phyloP scores from a whole-genome alignment of 805 yeast species.

The Candida multigemmis region DNA sequence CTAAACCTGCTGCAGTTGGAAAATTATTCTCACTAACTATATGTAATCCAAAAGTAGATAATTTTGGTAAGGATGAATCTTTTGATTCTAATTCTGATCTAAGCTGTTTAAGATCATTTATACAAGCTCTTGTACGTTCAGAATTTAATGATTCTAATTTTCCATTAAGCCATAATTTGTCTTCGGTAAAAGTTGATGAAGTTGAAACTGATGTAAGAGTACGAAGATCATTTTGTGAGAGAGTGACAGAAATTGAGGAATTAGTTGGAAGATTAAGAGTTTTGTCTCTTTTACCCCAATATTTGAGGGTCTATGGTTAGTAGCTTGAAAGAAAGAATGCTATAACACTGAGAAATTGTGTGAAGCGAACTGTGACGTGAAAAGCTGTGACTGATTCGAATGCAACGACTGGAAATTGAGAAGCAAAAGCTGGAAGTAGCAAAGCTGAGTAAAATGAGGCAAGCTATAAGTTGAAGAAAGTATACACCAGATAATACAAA shows the following conservation, averaged over 20 bases:
- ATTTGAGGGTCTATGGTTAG: constrained; percentile 64
- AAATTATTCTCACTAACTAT: constrained; percentile 92
- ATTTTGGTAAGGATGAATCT: constrained; percentile 48
- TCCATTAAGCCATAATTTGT: constrained; percentile 84
- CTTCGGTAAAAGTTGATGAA: constrained; percentile 44
- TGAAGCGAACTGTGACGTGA: too few relatives aligned
- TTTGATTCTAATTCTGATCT: constrained; percentile 52
- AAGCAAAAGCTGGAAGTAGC: too few relatives aligned
- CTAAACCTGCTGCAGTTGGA: constrained; percentile 99
- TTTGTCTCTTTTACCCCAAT: constrained; percentile 97
- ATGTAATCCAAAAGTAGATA: constrained; percentile 59
- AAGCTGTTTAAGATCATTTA: constrained; percentile 61
- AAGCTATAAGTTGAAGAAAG: too few relatives aligned
- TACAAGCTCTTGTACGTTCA: constrained; percentile 61
- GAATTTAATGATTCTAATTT: constrained; percentile 60
- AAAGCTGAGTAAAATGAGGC: too few relatives aligned
- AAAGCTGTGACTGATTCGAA: too few relatives aligned
- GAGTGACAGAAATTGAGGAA: constrained; percentile 90
- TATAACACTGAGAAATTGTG: too few relatives aligned
- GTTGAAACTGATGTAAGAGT: constrained; percentile 87
- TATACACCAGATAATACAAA: too few relatives aligned
- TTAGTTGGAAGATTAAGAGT: constrained; percentile 88
- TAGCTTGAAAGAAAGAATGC: too few relatives aligned
- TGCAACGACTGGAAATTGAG: too few relatives aligned
- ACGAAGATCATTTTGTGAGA: constrained; percentile 83